Percentiles rank a stretch among this genome's conserved stretches.
Conservation (phyloP, 306 rosid genomes). For the Cucumis melo region DNA sequence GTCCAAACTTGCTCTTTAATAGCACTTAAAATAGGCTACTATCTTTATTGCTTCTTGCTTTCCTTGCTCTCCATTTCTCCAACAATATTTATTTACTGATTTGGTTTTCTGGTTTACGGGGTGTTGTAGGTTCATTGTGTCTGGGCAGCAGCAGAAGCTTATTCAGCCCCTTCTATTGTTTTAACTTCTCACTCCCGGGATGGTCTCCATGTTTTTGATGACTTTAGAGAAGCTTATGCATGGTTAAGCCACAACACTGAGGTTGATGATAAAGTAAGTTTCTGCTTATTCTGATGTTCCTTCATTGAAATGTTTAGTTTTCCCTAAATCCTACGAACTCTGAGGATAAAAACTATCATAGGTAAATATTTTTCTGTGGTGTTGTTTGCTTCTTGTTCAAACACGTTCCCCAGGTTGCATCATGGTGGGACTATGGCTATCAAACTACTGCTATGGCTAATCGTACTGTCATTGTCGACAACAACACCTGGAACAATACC, state of each 20-base stretch:
- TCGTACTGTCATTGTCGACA: conserved; percentile 97
- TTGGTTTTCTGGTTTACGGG: neutral
- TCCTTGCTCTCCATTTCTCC: neutral
- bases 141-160: conserved; percentile 99
- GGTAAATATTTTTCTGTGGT: neutral
- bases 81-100: neutral
- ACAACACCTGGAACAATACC: conserved; percentile 98
- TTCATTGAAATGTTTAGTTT: neutral
- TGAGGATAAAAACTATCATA: neutral
- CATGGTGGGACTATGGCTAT: conserved; percentile 99
- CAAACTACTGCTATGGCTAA: conserved; percentile 99
- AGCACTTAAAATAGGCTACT: neutral
- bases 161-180: conserved; percentile 98
- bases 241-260: conserved; percentile 99
- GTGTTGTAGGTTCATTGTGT: conserved; percentile 83
- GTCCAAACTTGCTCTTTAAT: neutral
- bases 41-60: neutral
- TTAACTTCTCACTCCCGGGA: conserved; percentile 73
- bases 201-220: conserved; percentile 97
- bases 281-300: conserved; percentile 1
- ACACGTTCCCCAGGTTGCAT: conserved; percentile 66
- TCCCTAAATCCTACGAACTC: neutral
- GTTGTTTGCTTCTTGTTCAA: conserved; percentile 3
- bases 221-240: conserved; percentile 97
- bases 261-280: conserved; percentile 87